Evolutionary conservation across 1,284 basidiomycete genomes (phyloP).

Genomic region (Schizophyllum commune): DNA sequence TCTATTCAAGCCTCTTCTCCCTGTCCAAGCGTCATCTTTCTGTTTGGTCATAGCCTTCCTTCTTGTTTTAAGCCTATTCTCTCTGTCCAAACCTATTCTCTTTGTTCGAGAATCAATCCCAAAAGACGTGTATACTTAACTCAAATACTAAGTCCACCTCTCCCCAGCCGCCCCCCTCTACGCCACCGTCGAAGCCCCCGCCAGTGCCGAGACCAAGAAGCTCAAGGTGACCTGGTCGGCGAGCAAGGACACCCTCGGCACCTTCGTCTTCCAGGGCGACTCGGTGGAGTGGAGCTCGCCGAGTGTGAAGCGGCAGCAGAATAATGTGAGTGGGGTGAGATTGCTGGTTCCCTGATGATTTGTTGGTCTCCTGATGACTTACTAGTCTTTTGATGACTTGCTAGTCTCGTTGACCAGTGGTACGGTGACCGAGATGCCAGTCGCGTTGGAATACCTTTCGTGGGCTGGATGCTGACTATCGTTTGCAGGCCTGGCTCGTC

Average conservation of each 20-base stretch:
- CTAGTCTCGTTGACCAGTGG: no score
- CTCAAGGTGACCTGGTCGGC: slow-evolving; percentile 42
- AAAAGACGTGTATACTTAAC: no score
- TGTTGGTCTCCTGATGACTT: no score
- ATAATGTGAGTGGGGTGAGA: slow-evolving; percentile 19
- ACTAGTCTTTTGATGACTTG: no score
- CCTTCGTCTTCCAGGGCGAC: slow-evolving; percentile 47
- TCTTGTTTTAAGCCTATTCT: no score
- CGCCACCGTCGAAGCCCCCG: slow-evolving; percentile 39
- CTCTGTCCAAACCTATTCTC: no score
- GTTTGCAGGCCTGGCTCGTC: slow-evolving; percentile 38
- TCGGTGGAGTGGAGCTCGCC: slow-evolving; percentile 48
- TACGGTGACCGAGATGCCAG: no score
- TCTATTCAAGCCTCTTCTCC: no score
- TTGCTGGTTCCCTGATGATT: slow-evolving; percentile 21
- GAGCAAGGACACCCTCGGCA: slow-evolving; percentile 39
- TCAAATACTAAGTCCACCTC: slow-evolving; percentile 26
- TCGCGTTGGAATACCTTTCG: no score
- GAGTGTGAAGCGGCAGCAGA: slow-evolving; percentile 37
- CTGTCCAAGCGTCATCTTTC: no score
- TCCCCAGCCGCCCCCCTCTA: slow-evolving; percentile 43
- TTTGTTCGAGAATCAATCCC: no score
- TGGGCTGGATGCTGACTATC: slow-evolving; percentile 9
- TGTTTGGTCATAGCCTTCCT: no score
- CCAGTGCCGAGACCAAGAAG: slow-evolving; percentile 39